Base-by-base conservation (phyloP, 208 protist species). In the Leishmania turanica region DNA sequence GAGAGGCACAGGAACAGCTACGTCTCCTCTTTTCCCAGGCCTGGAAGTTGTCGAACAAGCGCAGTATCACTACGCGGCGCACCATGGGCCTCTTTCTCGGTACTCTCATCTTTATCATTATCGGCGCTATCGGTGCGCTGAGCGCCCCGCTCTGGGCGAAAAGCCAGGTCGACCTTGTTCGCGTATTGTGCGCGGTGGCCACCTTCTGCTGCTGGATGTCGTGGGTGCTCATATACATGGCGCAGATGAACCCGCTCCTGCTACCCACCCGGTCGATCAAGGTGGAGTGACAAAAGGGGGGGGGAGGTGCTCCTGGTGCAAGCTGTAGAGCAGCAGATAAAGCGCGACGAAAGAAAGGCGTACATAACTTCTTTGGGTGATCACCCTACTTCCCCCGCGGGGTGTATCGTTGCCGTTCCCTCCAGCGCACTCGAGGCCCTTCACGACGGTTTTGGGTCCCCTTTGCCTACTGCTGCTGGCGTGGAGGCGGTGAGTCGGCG, bases 211-310 rank as follows among this genome's bases (percentile, higher is more conserved):
- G 93, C 86, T 98, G 96, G 95, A 87, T 98, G 79, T 97, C 94
- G 70, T 98, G 93, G 92, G 87, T 91, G 15, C 91, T 97, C n/a
- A 96, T 98, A 47, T 98, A 98, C 91, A 96, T 98, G 93, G 92
- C 96, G 40, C 96, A 98, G 87, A 89, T 98, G 87, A 96, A 98
- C 82, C 96, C 95, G 4, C 84, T 98, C 7, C 72, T 97, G 8
- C 86, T 98, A 34, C 96, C 96, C n/a, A 96, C 91, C 6, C 93
- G 96, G 47, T 92, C 87, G 75, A 92, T 98, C 70, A 93, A 93
- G 51, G 85, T 82, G 17, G 90, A 96, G 81, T 96, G 84, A 88
- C 37, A 62, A 62, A 31, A 3, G 24, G 51, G 21, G 21, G 24
- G 51, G 21, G 21, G 21, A 21, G 34, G 7, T 27, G 24, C 49